Conservation (phyloP, 139 green algal genomes). For the Zygnema cylindricum region DNA sequence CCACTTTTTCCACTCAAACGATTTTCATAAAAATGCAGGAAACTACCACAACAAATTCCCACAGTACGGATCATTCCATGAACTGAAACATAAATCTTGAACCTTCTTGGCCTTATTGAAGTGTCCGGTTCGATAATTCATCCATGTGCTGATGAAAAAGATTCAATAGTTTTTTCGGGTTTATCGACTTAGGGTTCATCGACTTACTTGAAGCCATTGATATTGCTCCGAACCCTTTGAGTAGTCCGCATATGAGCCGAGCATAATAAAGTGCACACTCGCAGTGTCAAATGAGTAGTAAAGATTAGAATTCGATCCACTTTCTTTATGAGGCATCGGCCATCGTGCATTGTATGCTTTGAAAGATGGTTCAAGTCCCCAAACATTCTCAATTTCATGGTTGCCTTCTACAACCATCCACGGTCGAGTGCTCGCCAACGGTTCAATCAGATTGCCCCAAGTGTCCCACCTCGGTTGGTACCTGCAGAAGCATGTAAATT, state of each 20-base stretch:
- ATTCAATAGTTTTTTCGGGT: too few relatives aligned
- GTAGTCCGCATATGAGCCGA: conserved; percentile 70
- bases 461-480: conserved; percentile 83
- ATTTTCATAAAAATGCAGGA: too few relatives aligned
- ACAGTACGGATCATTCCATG: too few relatives aligned
- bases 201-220: conserved; percentile 72
- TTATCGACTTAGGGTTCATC: too few relatives aligned
- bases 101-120: too few relatives aligned
- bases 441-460: conserved; percentile 72
- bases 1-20: too few relatives aligned
- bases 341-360: conserved; percentile 61
- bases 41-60: too few relatives aligned
- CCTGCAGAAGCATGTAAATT: conserved; percentile 35
- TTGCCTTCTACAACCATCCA: conserved; percentile 77
- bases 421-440: conserved; percentile 62
- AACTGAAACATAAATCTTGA: too few relatives aligned
- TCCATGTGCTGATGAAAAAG: too few relatives aligned
- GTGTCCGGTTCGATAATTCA: too few relatives aligned
- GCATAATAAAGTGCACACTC: conserved; percentile 73
- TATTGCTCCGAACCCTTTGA: conserved; percentile 65
- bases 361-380: conserved; percentile 16
- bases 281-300: conserved; percentile 77
- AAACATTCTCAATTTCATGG: conserved; percentile 72
- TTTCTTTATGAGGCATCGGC: conserved; percentile 59
- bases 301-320: conserved; percentile 61